These are phyloP conservation scores for Candida krabiensis DNA, from an alignment of 805 yeast species.

Conservation along the genomic window DNA sequence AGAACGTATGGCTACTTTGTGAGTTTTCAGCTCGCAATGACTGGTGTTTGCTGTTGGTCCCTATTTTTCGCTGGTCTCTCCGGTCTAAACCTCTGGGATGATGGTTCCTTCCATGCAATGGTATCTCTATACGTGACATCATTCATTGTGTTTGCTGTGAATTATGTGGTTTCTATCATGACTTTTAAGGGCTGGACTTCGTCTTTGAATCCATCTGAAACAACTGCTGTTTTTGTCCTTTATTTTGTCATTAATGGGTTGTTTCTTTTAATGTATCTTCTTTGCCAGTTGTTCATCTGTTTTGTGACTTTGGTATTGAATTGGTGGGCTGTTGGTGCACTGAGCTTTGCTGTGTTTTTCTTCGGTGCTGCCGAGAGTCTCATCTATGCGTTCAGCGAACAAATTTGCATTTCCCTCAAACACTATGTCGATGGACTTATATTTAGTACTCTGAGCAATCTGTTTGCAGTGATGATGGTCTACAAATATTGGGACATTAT, in stretches of 20 bases:
- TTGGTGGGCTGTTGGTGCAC: conserved; percentile 90
- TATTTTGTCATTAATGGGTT: conserved; percentile 72
- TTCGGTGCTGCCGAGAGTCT: conserved; percentile 80
- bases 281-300: conserved; percentile 69
- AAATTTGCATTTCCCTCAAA: conserved; percentile 66
- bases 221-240: conserved; percentile 69
- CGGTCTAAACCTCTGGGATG: conserved; percentile 93
- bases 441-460: conserved; percentile 76
- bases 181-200: conserved; percentile 71
- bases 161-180: conserved; percentile 65
- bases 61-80: conserved; percentile 73
- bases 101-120: conserved; percentile 74
- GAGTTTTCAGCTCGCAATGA: conserved; percentile 72
- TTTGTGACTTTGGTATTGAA: conserved; percentile 61
- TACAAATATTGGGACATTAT: conserved; percentile 97
- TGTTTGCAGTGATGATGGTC: conserved; percentile 89
- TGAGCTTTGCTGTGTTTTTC: conserved; percentile 66
- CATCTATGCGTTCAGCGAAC: conserved; percentile 63
- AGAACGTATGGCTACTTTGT: conserved; percentile 77
- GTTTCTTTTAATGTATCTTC: conserved; percentile 57
- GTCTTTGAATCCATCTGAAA: conserved; percentile 48
- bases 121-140: conserved; percentile 52
- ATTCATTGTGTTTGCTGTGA: conserved; percentile 56
- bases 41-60: conserved; percentile 69
- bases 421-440: conserved; percentile 92